These are phyloP conservation scores for Populus davidiana DNA, from an alignment of 345 rosid species.

Conservation along the genomic window DNA sequence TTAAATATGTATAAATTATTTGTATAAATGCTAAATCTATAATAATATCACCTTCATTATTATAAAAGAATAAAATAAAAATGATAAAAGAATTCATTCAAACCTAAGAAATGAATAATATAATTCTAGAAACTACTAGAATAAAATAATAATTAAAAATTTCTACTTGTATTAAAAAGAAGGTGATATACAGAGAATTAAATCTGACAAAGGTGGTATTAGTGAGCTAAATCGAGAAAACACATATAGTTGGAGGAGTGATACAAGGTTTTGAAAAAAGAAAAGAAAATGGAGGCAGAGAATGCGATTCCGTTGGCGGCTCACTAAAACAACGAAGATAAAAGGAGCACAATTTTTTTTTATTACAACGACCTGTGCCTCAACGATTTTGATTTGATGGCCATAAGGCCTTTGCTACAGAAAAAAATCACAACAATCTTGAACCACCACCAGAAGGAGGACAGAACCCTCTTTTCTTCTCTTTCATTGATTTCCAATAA, in stretches of 20 bases:
- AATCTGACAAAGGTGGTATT: background rate
- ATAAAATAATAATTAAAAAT: too few species aligned
- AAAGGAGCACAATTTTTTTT: background rate
- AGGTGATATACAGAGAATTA: too few species aligned
- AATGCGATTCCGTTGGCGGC: conserved; percentile 18
- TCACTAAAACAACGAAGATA: background rate
- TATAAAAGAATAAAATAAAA: too few species aligned
- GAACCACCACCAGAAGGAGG: conserved; percentile 25
- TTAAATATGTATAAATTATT: too few species aligned
- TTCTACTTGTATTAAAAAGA: too few species aligned
- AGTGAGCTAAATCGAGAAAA: background rate
- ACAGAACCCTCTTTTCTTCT: conserved; percentile 10
- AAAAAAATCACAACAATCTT: conserved; percentile 37
- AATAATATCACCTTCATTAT: too few species aligned
- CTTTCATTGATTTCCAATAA: background rate
- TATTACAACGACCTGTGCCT: background rate
- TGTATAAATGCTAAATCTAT: too few species aligned
- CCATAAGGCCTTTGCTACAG: conserved; percentile 56
- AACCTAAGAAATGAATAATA: too few species aligned
- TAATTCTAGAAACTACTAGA: too few species aligned
- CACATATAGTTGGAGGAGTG: background rate
- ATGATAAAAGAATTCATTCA: too few species aligned
- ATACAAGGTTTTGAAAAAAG: too few species aligned
- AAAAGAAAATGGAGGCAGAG: too few species aligned
- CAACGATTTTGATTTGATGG: conserved; percentile 45